Evolutionary conservation across 169 alveolate species (phyloP).

Genomic region (Babesia gibsoni): DNA sequence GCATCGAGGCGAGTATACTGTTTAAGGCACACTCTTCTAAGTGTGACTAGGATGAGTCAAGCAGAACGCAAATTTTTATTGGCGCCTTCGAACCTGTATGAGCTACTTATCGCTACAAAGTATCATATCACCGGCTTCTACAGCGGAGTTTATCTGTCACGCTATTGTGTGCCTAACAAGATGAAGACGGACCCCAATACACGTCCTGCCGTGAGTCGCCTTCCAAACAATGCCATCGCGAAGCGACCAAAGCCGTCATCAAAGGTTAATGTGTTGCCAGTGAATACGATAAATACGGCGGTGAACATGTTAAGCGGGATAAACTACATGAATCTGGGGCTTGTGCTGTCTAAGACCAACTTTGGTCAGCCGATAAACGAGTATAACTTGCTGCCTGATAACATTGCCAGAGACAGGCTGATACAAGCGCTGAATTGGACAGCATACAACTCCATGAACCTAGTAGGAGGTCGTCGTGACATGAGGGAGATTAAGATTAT

Average conservation of each 20-base stretch:
- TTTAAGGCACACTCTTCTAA: conserved; percentile 53
- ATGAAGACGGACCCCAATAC: conserved; percentile 1
- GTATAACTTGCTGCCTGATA: conserved; percentile 41
- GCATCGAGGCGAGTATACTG: conserved; percentile 46
- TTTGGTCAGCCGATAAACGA: conserved; percentile 29
- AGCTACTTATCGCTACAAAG: conserved; percentile 25
- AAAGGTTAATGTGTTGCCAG: background rate
- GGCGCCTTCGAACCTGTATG: conserved; percentile 58
- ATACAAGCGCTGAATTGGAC: conserved; percentile 63
- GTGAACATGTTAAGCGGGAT: conserved; percentile 27
- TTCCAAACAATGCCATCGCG: background rate
- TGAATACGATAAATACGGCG: conserved; percentile 8
- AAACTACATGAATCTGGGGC: conserved; percentile 56
- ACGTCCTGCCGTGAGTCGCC: background rate
- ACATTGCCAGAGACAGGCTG: conserved; percentile 55
- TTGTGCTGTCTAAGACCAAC: conserved; percentile 27
- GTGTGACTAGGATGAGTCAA: conserved; percentile 22
- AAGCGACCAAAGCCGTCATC: conserved; percentile 28
- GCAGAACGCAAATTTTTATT: conserved; percentile 59
- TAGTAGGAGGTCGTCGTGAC: conserved; percentile 25
- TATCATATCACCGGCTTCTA: conserved; percentile 27
- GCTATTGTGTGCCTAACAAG: conserved; percentile 41
- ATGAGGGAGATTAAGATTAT: conserved; percentile 38
- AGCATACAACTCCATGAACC: conserved; percentile 30
- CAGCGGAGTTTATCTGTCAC: conserved; percentile 56